Evolutionary conservation across 768 basidiomycete genomes (phyloP).

Genomic region (Lyophyllum decastes): DNA sequence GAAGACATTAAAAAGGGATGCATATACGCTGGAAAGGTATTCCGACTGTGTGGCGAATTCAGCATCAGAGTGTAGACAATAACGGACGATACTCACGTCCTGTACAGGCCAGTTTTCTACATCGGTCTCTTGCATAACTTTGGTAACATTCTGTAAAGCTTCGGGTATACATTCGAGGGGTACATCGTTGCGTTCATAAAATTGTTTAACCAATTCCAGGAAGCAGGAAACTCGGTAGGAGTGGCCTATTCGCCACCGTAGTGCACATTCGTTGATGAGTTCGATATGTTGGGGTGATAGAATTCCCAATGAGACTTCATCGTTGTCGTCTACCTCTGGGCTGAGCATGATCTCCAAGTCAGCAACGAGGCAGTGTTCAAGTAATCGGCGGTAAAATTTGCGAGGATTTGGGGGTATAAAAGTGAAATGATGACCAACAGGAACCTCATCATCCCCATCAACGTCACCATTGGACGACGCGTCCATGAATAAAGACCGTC

Average conservation of each 20-base stretch:
- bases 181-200: constrained; percentile 88
- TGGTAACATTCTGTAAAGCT: constrained; percentile 73
- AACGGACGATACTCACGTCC: constrained; percentile 69
- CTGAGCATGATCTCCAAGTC: constrained; percentile 91
- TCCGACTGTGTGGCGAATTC: constrained; percentile 49
- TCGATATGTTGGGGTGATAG: constrained; percentile 78
- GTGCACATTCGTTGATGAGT: constrained; percentile 83
- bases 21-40: constrained; percentile 67
- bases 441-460: constrained; percentile 68
- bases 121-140: constrained; percentile 69
- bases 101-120: constrained; percentile 75
- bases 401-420: constrained; percentile 90
- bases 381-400: constrained; percentile 81
- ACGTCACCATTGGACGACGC: constrained; percentile 39
- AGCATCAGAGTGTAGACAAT: constrained; percentile 10
- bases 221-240: constrained; percentile 79
- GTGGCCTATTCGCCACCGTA: constrained; percentile 87
- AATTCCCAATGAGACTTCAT: constrained; percentile 94
- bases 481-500: constrained; percentile 55
- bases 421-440: constrained; percentile 77
- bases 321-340: constrained; percentile 89
- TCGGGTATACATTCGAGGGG: constrained; percentile 95
- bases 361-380: constrained; percentile 77
- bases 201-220: constrained; percentile 80
- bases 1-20: constrained; percentile 82